A percentile compares a stretch with the other conserved stretches of the same genome.
These are phyloP conservation scores for Nigrospora sphaerica DNA, from an alignment of 2,329 filamentous ascomycete species.

Conservation along the genomic window DNA sequence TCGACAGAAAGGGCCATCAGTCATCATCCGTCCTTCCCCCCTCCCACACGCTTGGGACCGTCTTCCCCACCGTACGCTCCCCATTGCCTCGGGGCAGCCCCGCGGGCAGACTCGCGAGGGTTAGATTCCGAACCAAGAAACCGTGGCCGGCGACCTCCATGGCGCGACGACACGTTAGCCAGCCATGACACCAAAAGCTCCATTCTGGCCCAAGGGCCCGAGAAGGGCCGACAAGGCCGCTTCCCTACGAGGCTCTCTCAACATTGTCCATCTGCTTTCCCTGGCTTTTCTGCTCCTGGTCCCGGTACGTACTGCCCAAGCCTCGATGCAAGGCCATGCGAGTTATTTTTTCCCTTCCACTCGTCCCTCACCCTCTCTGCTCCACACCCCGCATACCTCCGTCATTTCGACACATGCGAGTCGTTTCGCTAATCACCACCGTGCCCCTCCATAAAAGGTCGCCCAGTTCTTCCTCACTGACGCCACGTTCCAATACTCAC, in stretches of 20 bases:
- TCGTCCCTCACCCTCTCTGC: conserved; percentile 17
- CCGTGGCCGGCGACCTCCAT: not conserved
- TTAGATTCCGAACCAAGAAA: not conserved
- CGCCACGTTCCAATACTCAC: conserved; percentile 35
- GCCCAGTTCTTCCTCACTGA: conserved; percentile 45
- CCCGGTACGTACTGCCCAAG: conserved; percentile 19
- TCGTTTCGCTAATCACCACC: not conserved
- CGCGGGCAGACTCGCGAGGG: not conserved
- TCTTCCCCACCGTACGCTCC: not conserved
- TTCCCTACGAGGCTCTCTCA: conserved; percentile 6
- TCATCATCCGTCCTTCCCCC: no score
- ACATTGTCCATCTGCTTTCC: conserved; percentile 20
- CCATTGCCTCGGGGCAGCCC: not conserved
- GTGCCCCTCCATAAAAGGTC: conserved; percentile 28
- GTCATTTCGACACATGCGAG: conserved; percentile 5
- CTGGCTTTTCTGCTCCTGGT: conserved; percentile 19
- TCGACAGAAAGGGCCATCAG: no score
- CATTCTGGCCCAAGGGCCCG: conserved; percentile 6
- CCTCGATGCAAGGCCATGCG: conserved; percentile 5
- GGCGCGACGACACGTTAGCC: not conserved
- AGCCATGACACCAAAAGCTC: conserved; percentile 2
- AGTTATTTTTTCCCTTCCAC: conserved; percentile 10
- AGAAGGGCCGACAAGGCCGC: conserved; percentile 3
- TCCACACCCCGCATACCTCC: conserved; percentile 12
- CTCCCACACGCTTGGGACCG: no score